Conservation (phyloP, 2,329 filamentous ascomycete genomes). For the Sporothrix schenckii region DNA sequence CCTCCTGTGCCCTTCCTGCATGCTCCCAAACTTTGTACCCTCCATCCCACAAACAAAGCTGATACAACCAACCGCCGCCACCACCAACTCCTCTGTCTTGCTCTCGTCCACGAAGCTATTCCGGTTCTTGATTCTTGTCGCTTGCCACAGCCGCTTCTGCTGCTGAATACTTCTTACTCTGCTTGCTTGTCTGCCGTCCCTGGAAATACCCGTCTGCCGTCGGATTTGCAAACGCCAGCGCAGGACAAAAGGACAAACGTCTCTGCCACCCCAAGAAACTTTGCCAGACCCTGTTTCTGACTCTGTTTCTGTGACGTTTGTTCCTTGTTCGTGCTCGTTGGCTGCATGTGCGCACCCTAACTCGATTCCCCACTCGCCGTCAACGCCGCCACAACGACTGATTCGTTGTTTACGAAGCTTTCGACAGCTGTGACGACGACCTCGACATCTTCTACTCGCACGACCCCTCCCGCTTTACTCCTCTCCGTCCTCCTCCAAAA, state of each 20-base stretch:
- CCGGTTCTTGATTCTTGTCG: conserved; percentile 21
- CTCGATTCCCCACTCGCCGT: background rate
- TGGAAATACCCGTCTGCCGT: conserved; percentile 6
- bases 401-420: background rate
- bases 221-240: conserved; percentile 19
- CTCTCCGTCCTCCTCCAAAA: background rate
- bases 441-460: background rate
- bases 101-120: background rate
- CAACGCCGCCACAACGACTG: background rate
- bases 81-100: background rate
- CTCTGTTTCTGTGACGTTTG: conserved; percentile 10
- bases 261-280: conserved; percentile 5
- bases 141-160: conserved; percentile 16
- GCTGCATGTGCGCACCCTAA: conserved; percentile 9
- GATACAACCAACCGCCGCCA: conserved; percentile 18
- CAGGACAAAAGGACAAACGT: conserved; percentile 11
- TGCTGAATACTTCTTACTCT: conserved; percentile 10
- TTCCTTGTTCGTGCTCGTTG: conserved; percentile 11
- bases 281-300: conserved; percentile 5
- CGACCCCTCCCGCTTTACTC: conserved; percentile 1
- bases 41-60: conserved; percentile 18
- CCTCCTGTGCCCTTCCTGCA: background rate
- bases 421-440: background rate
- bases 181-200: conserved; percentile 15
- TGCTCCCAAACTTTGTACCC: conserved; percentile 3